A percentile compares a stretch with the other conserved stretches of the same genome.
phyloP scores from a whole-genome alignment of 768 basidiomycete species.

The Podaxis pistillaris region DNA sequence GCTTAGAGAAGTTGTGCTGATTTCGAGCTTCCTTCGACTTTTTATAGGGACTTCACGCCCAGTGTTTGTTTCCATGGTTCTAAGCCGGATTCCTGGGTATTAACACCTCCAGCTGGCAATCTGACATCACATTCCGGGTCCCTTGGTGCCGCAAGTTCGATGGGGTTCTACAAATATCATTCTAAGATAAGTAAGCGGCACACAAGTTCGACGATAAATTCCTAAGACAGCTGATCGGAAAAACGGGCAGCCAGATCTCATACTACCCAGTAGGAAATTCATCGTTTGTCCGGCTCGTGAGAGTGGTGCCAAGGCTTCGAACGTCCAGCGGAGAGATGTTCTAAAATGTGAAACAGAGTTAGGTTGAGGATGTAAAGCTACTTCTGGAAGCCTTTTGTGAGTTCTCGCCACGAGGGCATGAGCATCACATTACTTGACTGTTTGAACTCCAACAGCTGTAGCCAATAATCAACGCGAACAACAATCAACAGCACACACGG shows the following conservation, averaged over 20 bases:
- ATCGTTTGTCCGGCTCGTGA: constrained; percentile 8
- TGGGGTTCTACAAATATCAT: constrained; percentile 5
- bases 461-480: not conserved
- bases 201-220: not conserved
- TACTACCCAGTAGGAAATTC: constrained; percentile 3
- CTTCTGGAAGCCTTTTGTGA: constrained; percentile 7
- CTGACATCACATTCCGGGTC: constrained; percentile 8
- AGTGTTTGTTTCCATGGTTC: constrained; percentile 11
- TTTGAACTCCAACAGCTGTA: not conserved
- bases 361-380: not conserved
- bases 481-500: not conserved
- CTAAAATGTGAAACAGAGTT: not conserved
- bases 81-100: not conserved
- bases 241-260: not conserved
- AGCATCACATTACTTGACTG: not conserved
- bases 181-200: constrained; percentile 1
- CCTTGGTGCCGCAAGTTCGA: constrained; percentile 5
- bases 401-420: constrained; percentile 8
- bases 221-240: constrained; percentile 3
- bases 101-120: constrained; percentile 1
- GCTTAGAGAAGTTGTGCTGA: not conserved
- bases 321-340: constrained; percentile 6
- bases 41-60: constrained; percentile 24
- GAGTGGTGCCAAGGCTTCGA: not conserved
- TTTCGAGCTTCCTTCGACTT: constrained; percentile 7